These are phyloP conservation scores for Filobasidium floriforme DNA, from an alignment of 768 basidiomycete genomes.

Conservation along the genomic window DNA sequence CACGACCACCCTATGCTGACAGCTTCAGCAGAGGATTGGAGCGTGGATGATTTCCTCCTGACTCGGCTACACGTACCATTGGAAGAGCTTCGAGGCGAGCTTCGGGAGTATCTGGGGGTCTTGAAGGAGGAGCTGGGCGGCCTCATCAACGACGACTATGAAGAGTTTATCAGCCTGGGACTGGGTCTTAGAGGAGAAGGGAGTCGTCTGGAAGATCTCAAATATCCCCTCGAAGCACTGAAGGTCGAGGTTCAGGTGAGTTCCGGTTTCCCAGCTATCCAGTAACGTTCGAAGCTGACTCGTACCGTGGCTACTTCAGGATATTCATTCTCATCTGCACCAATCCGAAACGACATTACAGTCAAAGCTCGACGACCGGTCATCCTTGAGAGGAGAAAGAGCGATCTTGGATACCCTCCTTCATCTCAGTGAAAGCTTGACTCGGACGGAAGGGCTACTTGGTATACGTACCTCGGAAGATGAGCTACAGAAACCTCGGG, in stretches of 20 bases:
- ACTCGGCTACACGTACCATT: conserved; percentile 77
- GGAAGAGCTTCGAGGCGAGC: conserved; percentile 75
- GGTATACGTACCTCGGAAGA: background rate
- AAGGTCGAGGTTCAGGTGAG: conserved; percentile 63
- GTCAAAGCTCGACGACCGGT: conserved; percentile 65
- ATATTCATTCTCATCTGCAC: conserved; percentile 20
- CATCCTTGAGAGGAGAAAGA: conserved; percentile 77
- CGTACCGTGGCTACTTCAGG: conserved; percentile 2
- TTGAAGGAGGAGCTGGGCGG: conserved; percentile 90
- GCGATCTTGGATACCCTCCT: conserved; percentile 78
- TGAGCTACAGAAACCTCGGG: background rate
- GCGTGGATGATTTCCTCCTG: conserved; percentile 79
- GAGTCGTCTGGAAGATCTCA: conserved; percentile 54
- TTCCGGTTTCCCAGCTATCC: background rate
- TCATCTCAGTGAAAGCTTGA: conserved; percentile 84
- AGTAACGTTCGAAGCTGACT: background rate
- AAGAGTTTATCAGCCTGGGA: conserved; percentile 91
- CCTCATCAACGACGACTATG: conserved; percentile 96
- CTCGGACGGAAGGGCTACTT: conserved; percentile 77
- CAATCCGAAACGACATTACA: conserved; percentile 58
- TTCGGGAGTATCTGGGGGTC: conserved; percentile 71
- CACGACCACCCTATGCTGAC: conserved; percentile 69
- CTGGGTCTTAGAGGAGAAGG: conserved; percentile 86
- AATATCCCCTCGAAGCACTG: conserved; percentile 56
- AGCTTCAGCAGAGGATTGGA: conserved; percentile 52